These are phyloP conservation scores for Monosporascus sp. DNA, from an alignment of 2,329 filamentous ascomycete species.

Conservation along the genomic window DNA sequence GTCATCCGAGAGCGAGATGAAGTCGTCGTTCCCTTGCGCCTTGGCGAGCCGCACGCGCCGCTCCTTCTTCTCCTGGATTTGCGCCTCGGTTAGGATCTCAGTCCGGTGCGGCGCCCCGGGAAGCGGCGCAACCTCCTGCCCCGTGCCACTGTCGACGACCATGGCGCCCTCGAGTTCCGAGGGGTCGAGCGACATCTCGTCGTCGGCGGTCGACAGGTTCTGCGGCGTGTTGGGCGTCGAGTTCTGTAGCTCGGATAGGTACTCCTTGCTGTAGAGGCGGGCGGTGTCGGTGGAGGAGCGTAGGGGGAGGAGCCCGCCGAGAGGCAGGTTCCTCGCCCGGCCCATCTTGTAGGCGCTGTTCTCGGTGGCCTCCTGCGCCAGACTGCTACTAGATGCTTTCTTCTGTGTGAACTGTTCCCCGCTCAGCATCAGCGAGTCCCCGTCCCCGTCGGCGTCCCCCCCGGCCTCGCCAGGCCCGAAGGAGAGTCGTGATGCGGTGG, in stretches of 20 bases:
- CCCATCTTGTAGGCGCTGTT: slow-evolving; percentile 58
- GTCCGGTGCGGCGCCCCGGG: slow-evolving; percentile 26
- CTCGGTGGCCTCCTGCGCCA: slow-evolving; percentile 61
- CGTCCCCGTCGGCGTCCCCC: slow-evolving; percentile 46
- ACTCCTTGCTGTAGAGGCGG: slow-evolving; percentile 80
- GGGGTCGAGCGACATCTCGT: slow-evolving; percentile 51
- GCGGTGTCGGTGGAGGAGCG: slow-evolving; percentile 56
- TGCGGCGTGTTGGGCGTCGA: slow-evolving; percentile 81
- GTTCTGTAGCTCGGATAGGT: slow-evolving; percentile 77
- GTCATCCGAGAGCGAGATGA: slow-evolving; percentile 59
- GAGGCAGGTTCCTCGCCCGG: slow-evolving; percentile 38
- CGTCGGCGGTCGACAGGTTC: slow-evolving; percentile 47
- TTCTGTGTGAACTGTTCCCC: slow-evolving; percentile 55
- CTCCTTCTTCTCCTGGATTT: slow-evolving; percentile 88
- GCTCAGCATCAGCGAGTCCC: slow-evolving; percentile 29
- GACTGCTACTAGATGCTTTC: slow-evolving; percentile 39
- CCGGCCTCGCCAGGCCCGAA: slow-evolving; percentile 61
- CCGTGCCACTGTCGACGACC: slow-evolving; percentile 50
- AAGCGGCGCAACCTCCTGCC: slow-evolving; percentile 20
- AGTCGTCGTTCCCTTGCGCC: slow-evolving; percentile 42
- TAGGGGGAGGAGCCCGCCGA: slow-evolving; percentile 46
- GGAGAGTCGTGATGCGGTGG: slow-evolving; percentile 60
- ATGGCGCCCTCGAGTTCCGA: slow-evolving; percentile 59
- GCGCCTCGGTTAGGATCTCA: slow-evolving; percentile 70
- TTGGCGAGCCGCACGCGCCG: slow-evolving; percentile 75